phyloP scores from a whole-genome alignment of 306 rosid species.

The Quercus wislizeni region DNA sequence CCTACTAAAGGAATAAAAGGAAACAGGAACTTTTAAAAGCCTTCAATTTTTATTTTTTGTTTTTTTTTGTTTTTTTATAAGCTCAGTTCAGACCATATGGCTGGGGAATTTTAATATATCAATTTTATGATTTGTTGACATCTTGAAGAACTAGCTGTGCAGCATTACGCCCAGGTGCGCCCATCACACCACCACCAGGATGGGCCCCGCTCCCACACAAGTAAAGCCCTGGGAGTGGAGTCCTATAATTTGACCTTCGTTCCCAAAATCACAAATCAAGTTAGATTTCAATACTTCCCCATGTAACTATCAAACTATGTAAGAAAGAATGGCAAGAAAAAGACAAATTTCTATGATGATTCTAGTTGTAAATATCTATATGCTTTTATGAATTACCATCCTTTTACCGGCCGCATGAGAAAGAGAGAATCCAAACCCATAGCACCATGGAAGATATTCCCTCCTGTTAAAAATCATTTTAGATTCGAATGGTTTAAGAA shows the following conservation, averaged over 20 bases:
- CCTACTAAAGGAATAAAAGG: not conserved
- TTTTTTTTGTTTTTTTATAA: too few species aligned
- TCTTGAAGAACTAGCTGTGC: slow-evolving; percentile 75
- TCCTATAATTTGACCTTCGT: slow-evolving; percentile 74
- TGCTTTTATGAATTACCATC: slow-evolving; percentile 56
- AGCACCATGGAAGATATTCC: slow-evolving; percentile 90
- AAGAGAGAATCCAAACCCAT: slow-evolving; percentile 94
- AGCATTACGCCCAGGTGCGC: slow-evolving; percentile 89
- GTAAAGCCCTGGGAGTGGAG: slow-evolving; percentile 70
- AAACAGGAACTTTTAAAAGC: not conserved
- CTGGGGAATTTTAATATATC: not conserved
- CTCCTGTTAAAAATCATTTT: slow-evolving; percentile 41
- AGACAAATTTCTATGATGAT: not conserved
- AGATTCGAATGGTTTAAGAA: not conserved
- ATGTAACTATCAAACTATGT: too few species aligned
- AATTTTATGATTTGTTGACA: slow-evolving; percentile 21
- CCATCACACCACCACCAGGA: slow-evolving; percentile 99
- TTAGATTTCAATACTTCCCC: not conserved
- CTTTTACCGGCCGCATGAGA: slow-evolving; percentile 77
- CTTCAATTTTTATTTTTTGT: not conserved
- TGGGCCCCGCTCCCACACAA: slow-evolving; percentile 85
- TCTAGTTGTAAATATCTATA: not conserved
- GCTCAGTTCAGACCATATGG: not conserved
- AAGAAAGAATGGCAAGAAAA: not conserved
- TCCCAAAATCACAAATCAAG: slow-evolving; percentile 19